phyloP scores from a whole-genome alignment of 164 flowering plant genomes.

The Brasenia schreberi region DNA sequence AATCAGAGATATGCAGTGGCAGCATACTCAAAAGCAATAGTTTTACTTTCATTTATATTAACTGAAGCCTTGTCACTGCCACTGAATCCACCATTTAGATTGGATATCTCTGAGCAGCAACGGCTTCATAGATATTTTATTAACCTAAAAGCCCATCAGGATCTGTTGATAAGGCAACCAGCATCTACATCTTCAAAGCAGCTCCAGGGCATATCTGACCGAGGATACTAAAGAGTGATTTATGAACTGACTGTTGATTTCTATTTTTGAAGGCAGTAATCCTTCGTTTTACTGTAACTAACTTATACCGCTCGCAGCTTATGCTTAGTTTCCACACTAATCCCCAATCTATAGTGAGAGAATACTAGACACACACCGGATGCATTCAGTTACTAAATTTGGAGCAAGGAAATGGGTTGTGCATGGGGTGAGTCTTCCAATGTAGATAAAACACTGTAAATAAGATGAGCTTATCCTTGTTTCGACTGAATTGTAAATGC shows the following conservation, averaged over 20 bases:
- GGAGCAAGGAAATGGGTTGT: neutral
- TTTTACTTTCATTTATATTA: slow-evolving; percentile 31
- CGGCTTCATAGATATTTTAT: slow-evolving; percentile 26
- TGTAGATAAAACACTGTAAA: neutral
- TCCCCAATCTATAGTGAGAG: neutral
- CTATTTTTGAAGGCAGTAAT: neutral
- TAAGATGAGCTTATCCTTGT: neutral
- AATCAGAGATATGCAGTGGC: slow-evolving; percentile 23
- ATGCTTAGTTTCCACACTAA: neutral
- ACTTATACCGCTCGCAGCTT: neutral
- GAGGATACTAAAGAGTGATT: neutral
- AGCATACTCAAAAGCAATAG: slow-evolving; percentile 31
- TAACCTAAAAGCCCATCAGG: slow-evolving; percentile 13
- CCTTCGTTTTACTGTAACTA: neutral
- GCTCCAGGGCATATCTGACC: neutral
- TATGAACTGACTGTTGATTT: neutral
- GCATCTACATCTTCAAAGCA: neutral
- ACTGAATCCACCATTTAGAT: slow-evolving; percentile 33
- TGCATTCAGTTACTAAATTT: neutral
- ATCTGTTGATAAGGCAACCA: neutral
- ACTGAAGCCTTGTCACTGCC: slow-evolving; percentile 34
- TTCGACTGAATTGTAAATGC: neutral
- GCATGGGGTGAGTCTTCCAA: neutral
- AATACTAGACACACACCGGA: neutral
- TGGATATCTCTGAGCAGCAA: slow-evolving; percentile 18